These are phyloP conservation scores for Gyrodon lividus DNA, from an alignment of 768 basidiomycete genomes.

Conservation along the genomic window DNA sequence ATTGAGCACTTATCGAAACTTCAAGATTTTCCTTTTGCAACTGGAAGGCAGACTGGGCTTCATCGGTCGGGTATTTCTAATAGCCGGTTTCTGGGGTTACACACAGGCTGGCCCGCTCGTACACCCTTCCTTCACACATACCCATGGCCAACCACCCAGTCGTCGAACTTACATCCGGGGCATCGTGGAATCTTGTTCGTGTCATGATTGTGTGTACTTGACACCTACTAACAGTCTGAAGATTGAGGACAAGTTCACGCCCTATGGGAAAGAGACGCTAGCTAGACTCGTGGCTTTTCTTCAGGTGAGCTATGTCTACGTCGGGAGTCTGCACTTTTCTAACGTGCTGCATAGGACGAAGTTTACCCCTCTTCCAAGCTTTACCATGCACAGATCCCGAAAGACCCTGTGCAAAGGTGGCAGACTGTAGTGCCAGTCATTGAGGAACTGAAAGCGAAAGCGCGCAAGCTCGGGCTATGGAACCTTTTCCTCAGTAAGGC, in stretches of 20 bases:
- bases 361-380: slow-evolving; percentile 76
- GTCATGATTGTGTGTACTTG: background rate
- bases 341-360: slow-evolving; percentile 61
- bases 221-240: slow-evolving; percentile 28
- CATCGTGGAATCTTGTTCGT: slow-evolving; percentile 85
- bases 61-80: slow-evolving; percentile 6
- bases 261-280: slow-evolving; percentile 83
- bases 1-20: too few species aligned
- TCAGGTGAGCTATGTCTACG: slow-evolving; percentile 48
- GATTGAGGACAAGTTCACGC: slow-evolving; percentile 93
- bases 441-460: slow-evolving; percentile 83
- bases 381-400: slow-evolving; percentile 80
- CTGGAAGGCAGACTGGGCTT: too few species aligned
- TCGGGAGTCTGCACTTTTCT: background rate
- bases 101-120: background rate
- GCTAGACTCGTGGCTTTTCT: slow-evolving; percentile 82
- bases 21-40: too few species aligned
- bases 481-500: slow-evolving; percentile 94
- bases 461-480: slow-evolving; percentile 90
- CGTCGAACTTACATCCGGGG: slow-evolving; percentile 73
- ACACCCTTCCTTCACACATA: background rate
- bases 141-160: slow-evolving; percentile 68
- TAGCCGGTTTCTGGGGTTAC: slow-evolving; percentile 10
- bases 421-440: slow-evolving; percentile 78
- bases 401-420: slow-evolving; percentile 76